Conservation (phyloP, 768 basidiomycete species). For the Lentinula raphanica region DNA sequence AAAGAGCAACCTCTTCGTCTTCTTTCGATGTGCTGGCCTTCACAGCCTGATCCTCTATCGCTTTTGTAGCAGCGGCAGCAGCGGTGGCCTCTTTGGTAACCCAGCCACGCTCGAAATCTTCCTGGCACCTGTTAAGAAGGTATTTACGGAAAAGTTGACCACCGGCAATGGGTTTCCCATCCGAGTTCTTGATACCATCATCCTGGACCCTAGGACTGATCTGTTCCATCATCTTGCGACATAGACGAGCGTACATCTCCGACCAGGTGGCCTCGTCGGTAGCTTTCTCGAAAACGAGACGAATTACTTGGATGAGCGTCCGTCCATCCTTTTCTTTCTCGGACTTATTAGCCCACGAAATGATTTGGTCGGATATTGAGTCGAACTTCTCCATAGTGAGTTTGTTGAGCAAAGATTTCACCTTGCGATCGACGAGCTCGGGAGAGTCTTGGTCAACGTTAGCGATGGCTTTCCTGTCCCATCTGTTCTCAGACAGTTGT, state of each 20-base stretch:
- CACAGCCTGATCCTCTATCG: slow-evolving; percentile 76
- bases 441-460: slow-evolving; percentile 61
- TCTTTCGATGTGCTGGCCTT: slow-evolving; percentile 59
- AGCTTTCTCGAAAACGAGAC: slow-evolving; percentile 94
- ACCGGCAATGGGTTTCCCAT: slow-evolving; percentile 87
- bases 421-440: slow-evolving; percentile 88
- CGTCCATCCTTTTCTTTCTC: slow-evolving; percentile 89
- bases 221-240: slow-evolving; percentile 92
- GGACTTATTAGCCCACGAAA: slow-evolving; percentile 91
- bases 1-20: slow-evolving; percentile 67
- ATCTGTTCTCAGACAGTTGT: slow-evolving; percentile 74
- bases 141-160: slow-evolving; percentile 96
- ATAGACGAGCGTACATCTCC: slow-evolving; percentile 95
- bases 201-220: slow-evolving; percentile 87
- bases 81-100: slow-evolving; percentile 81
- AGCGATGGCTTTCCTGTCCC: slow-evolving; percentile 54
- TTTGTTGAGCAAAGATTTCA: slow-evolving; percentile 89
- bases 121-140: slow-evolving; percentile 92
- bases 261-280: slow-evolving; percentile 95
- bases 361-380: slow-evolving; percentile 92
- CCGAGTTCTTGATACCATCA: slow-evolving; percentile 72
- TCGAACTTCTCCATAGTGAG: slow-evolving; percentile 96
- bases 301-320: slow-evolving; percentile 93
- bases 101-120: slow-evolving; percentile 98
- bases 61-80: slow-evolving; percentile 80